Evolutionary conservation across 2,329 filamentous ascomycete genomes (phyloP).

Genomic region (Exophiala aquamarina): DNA sequence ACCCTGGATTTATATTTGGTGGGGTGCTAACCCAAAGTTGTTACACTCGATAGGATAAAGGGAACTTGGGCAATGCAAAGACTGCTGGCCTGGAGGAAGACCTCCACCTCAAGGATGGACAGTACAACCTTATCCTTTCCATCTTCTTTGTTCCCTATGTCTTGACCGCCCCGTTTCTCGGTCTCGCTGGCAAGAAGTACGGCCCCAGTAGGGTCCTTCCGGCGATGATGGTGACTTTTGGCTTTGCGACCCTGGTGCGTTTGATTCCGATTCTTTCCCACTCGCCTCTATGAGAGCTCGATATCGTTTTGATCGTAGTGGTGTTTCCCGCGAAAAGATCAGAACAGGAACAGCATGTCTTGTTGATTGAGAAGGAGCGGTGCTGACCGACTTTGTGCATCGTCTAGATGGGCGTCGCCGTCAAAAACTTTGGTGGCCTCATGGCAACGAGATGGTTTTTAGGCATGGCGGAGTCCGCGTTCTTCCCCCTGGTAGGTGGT

Average conservation of each 20-base stretch:
- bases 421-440: slow-evolving; percentile 56
- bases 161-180: slow-evolving; percentile 39
- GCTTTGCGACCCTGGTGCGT: slow-evolving; percentile 56
- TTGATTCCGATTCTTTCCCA: no score
- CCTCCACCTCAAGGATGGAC: slow-evolving; percentile 41
- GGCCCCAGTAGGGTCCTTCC: slow-evolving; percentile 64
- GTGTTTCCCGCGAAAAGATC: no score
- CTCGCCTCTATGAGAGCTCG: no score
- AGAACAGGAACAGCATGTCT: no score
- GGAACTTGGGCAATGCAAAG: slow-evolving; percentile 52
- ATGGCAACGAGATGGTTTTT: slow-evolving; percentile 69
- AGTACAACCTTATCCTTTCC: slow-evolving; percentile 46
- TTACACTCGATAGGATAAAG: slow-evolving; percentile 34
- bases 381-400: no score
- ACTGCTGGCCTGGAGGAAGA: slow-evolving; percentile 50
- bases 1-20: no score
- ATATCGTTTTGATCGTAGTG: no score
- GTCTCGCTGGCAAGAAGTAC: slow-evolving; percentile 67
- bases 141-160: slow-evolving; percentile 55
- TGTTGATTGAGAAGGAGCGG: no score
- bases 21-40: no score
- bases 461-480: slow-evolving; percentile 66
- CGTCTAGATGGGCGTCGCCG: slow-evolving; percentile 33
- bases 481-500: slow-evolving; percentile 57
- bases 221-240: slow-evolving; percentile 67